A percentile compares a stretch with the other conserved stretches of the same genome.
Evolutionary conservation across 257 asterid genomes (phyloP).

Genomic region (Prunella vulgaris): DNA sequence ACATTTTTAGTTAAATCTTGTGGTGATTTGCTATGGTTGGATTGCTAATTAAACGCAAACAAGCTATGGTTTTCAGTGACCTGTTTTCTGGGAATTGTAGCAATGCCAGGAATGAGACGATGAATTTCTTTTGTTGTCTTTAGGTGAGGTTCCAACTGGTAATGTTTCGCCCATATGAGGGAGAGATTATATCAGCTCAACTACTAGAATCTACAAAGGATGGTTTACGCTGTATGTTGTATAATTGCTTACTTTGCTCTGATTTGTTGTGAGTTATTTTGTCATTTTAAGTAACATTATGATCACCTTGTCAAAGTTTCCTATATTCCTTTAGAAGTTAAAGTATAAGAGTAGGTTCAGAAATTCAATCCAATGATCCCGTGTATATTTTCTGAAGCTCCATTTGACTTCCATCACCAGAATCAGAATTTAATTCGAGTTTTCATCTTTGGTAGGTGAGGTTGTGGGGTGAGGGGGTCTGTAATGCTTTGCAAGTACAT

Average conservation of each 20-base stretch:
- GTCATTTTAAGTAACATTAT: neutral
- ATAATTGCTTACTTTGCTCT: constrained; percentile 1
- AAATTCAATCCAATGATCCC: too few species aligned
- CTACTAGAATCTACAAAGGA: constrained; percentile 58
- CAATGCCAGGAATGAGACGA: too few species aligned
- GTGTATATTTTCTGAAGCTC: too few species aligned
- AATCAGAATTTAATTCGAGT: too few species aligned
- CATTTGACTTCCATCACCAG: too few species aligned
- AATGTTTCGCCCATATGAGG: constrained; percentile 82
- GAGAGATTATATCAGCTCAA: constrained; percentile 73
- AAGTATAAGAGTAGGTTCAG: neutral
- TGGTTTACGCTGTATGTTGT: constrained; percentile 69
- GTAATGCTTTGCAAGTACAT: too few species aligned
- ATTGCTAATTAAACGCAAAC: too few species aligned
- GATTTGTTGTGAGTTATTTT: neutral
- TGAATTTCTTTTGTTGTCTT: constrained; percentile 25
- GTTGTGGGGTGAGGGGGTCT: too few species aligned
- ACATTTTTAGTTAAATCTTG: neutral
- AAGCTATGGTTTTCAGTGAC: neutral
- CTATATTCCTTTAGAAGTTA: neutral
- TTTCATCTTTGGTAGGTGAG: too few species aligned
- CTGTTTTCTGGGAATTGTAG: constrained; percentile 10
- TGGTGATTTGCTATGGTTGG: neutral
- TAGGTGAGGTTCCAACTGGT: constrained; percentile 81
- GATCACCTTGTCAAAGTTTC: neutral